Evolutionary conservation across 2,329 filamentous ascomycete genomes (phyloP).

Genomic region (Ophiostoma sp.): DNA sequence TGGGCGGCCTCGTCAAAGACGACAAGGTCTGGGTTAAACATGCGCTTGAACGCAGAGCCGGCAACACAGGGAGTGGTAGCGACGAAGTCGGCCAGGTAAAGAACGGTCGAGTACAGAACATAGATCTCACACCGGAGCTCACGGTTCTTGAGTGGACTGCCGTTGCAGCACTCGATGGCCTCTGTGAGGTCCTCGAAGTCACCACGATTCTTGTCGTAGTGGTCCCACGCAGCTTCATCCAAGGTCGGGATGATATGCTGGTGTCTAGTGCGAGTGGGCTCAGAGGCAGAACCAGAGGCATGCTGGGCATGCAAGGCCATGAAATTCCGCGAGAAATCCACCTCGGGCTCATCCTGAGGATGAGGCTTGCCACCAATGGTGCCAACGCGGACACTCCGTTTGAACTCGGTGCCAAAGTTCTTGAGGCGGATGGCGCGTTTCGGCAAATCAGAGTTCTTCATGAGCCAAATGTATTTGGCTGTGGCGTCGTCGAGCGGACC

Average conservation of each 20-base stretch:
- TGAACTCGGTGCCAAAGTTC: slow-evolving; percentile 31
- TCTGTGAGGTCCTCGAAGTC: slow-evolving; percentile 41
- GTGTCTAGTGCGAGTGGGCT: slow-evolving; percentile 17
- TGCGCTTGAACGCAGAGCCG: slow-evolving; percentile 39
- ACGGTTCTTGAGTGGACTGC: slow-evolving; percentile 29
- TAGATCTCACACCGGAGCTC: slow-evolving; percentile 36
- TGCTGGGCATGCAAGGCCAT: slow-evolving; percentile 37
- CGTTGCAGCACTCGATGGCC: slow-evolving; percentile 39
- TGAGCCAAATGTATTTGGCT: slow-evolving; percentile 43
- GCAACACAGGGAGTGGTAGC: slow-evolving; percentile 50
- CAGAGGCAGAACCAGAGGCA: slow-evolving; percentile 29
- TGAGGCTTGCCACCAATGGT: not conserved
- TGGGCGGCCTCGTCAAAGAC: slow-evolving; percentile 73
- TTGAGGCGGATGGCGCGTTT: slow-evolving; percentile 31
- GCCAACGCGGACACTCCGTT: slow-evolving; percentile 20
- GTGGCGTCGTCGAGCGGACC: slow-evolving; percentile 49
- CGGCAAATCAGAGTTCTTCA: slow-evolving; percentile 39
- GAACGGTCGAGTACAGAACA: slow-evolving; percentile 42
- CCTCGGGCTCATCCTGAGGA: slow-evolving; percentile 22
- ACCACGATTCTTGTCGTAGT: slow-evolving; percentile 39
- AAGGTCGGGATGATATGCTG: slow-evolving; percentile 39
- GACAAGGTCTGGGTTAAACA: slow-evolving; percentile 79
- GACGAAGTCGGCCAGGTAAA: slow-evolving; percentile 45
- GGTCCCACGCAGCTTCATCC: slow-evolving; percentile 47
- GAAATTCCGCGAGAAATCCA: slow-evolving; percentile 38